These are phyloP conservation scores for Phaeotremella skinneri DNA, from an alignment of 768 basidiomycete genomes.

Conservation along the genomic window DNA sequence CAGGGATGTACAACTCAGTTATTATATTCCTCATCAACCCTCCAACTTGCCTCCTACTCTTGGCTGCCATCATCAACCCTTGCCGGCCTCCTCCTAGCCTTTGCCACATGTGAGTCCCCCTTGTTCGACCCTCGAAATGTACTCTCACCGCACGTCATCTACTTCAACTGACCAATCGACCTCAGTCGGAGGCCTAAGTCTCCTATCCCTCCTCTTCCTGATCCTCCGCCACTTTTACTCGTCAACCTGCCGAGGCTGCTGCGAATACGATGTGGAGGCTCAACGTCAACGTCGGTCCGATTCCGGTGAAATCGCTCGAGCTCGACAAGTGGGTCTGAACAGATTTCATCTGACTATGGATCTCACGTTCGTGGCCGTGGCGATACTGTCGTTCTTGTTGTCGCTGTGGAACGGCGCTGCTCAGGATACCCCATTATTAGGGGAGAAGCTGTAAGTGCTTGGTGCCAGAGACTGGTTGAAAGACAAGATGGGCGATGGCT, in stretches of 20 bases:
- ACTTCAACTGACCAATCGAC: not conserved
- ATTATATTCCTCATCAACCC: not conserved
- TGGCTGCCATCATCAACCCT: not conserved
- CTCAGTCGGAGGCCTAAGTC: constrained; percentile 11
- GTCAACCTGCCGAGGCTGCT: constrained; percentile 1
- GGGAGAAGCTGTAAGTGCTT: not conserved
- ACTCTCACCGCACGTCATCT: not conserved
- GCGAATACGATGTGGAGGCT: constrained; percentile 9
- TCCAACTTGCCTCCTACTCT: not conserved
- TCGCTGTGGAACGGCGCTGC: not conserved
- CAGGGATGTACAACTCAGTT: constrained; percentile 3
- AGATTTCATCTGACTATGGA: constrained; percentile 23
- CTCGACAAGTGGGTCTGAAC: not conserved
- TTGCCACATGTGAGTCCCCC: constrained; percentile 14
- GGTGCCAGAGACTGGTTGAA: too few relatives aligned
- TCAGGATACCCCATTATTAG: not conserved
- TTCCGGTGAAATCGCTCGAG: not conserved
- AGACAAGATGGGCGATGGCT: too few relatives aligned
- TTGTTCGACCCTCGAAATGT: not conserved
- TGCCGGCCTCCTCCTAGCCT: constrained; percentile 7
- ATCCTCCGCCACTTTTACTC: constrained; percentile 9
- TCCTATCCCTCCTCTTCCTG: constrained; percentile 6
- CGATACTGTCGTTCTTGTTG: not conserved
- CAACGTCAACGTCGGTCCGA: not conserved
- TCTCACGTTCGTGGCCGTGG: not conserved